Evolutionary conservation across 345 rosid species (phyloP).

Genomic region (Excoecaria agallocha): DNA sequence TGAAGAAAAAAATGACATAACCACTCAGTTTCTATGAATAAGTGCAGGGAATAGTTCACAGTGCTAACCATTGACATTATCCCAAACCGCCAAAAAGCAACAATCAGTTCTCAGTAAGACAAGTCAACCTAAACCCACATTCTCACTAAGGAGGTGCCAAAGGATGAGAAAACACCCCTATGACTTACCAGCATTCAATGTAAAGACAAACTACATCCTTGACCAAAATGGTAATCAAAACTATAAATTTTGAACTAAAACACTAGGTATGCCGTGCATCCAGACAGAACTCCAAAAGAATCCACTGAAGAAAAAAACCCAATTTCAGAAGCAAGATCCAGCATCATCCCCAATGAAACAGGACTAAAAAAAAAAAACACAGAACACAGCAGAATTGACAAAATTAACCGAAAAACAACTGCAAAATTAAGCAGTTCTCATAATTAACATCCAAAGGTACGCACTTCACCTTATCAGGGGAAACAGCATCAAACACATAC

Average conservation of each 20-base stretch:
- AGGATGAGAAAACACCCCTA: not conserved
- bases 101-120: not conserved
- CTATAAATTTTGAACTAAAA: not conserved
- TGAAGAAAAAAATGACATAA: not conserved
- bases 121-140: not conserved
- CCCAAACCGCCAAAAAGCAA: not conserved
- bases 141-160: not conserved
- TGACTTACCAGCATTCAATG: not conserved
- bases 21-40: not conserved
- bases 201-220: not conserved
- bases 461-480: conserved; percentile 40
- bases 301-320: not conserved
- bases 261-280: not conserved
- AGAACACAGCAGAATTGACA: not conserved
- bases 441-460: no score
- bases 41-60: not conserved
- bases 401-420: conserved; percentile 10
- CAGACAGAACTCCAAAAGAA: not conserved
- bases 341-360: not conserved
- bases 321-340: not conserved
- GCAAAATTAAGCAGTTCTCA: conserved; percentile 1
- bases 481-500: conserved; percentile 45
- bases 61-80: not conserved
- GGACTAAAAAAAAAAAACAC: not conserved
- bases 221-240: not conserved